Percentiles rank a stretch among this genome's conserved stretches.
Conservation (phyloP, 2,329 filamentous ascomycete species). For the Pyrenochaeta sp. region DNA sequence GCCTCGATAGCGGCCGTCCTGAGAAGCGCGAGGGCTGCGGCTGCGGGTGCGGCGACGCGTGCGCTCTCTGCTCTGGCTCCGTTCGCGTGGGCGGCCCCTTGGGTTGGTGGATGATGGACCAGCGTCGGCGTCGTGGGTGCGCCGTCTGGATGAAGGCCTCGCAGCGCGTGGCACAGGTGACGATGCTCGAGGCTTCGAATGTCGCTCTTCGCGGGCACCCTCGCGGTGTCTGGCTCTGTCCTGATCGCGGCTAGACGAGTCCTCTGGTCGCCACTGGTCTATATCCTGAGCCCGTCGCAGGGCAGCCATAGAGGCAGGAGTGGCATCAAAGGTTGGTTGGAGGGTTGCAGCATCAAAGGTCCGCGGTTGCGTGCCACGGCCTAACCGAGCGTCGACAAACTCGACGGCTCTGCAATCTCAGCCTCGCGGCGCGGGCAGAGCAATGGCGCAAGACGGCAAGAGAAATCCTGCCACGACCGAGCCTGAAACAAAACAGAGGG, state of each 20-base stretch:
- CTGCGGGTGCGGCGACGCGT: constrained; percentile 43
- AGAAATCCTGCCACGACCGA: constrained; percentile 18
- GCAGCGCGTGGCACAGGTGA: constrained; percentile 47
- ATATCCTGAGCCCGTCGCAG: constrained; percentile 51
- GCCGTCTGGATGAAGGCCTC: constrained; percentile 42
- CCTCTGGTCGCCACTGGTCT: constrained; percentile 55
- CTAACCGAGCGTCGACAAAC: constrained; percentile 44
- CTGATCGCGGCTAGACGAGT: constrained; percentile 43
- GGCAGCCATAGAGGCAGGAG: constrained; percentile 53
- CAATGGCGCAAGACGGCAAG: constrained; percentile 15
- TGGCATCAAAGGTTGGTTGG: constrained; percentile 47
- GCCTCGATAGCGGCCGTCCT: constrained; percentile 46
- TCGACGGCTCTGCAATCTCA: constrained; percentile 26
- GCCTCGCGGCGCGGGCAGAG: constrained; percentile 16
- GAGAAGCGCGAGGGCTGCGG: constrained; percentile 40
- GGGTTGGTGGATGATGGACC: constrained; percentile 33
- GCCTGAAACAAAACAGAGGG: constrained; percentile 15
- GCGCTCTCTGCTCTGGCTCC: constrained; percentile 41
- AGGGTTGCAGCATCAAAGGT: constrained; percentile 45
- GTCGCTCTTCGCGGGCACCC: constrained; percentile 30
- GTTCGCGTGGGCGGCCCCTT: constrained; percentile 40
- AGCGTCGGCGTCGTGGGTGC: constrained; percentile 36
- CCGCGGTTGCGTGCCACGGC: constrained; percentile 45
- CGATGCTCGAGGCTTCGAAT: constrained; percentile 39
- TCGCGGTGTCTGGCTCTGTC: constrained; percentile 38